Base-by-base conservation (phyloP, 768 basidiomycete species). In the Amanita rubescens region DNA sequence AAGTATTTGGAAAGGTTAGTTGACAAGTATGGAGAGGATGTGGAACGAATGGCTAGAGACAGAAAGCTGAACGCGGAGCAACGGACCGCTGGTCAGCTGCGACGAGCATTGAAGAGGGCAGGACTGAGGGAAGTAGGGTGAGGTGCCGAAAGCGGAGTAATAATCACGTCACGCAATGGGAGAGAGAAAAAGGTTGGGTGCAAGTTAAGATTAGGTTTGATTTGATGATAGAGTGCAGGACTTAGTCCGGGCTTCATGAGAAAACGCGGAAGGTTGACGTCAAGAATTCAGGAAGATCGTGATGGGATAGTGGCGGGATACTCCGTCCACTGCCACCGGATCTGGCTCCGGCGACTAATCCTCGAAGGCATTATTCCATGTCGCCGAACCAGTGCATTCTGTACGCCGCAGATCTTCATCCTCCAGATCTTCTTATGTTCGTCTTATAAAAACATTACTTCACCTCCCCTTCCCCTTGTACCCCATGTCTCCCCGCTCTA, bases 31-130 rank as follows among this genome's bases (percentile, higher is more conserved):
- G 88, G 85, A 1, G 70, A 75, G 27, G 85, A 97, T 69, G 69
- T 85, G 20, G 77, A 79, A 25, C 73, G 69, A 46, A 97, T 96
- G 94, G 81, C 82, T 10, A 73, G 75, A 59, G 94, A 98, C 70
- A 71, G 82, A 55, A 85, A 76, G 67, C 66, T 87, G 55, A 97
- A 98, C 66, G 69, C 79, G 14, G 85, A 84, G 67, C 95, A 98
- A 71, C 80, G 85, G 63, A 96, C 93, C 2, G 77, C 74, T 30
- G 94, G 90, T 15, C 83, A 92, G 70, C 66, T 97, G 62, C 72
- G 66, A 61, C 74, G 82, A 63, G 85, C 81, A 27, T 69, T 89
- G 56, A 70, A 66, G 57, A 80, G 77, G 62, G 80, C 82, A 32
- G 78, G 81, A 11, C 62, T 78, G 53, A 69, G 25, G 50, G 42